A percentile compares a stretch with the other conserved stretches of the same genome.
Evolutionary conservation across 148 eudicot species (phyloP).

Genomic region (Rhododendron griersonianum): DNA sequence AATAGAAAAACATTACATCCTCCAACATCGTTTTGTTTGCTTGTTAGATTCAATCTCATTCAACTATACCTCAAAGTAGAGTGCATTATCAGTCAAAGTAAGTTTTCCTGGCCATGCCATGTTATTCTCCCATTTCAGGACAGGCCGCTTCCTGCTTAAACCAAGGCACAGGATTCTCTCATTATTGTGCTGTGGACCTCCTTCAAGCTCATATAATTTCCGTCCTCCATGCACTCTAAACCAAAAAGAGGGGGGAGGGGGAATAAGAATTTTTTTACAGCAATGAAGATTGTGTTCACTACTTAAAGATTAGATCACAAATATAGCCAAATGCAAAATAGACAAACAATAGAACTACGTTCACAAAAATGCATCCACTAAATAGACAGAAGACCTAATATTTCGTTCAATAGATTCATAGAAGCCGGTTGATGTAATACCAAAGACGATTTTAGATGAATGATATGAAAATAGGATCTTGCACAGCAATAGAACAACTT

Average conservation of each 20-base stretch:
- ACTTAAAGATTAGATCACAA: constrained; percentile 1
- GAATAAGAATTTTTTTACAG: neutral
- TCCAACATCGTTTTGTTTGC: neutral
- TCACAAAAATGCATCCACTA: neutral
- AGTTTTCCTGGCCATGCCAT: constrained; percentile 93
- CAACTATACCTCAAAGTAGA: constrained; percentile 79
- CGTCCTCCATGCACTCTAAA: constrained; percentile 82
- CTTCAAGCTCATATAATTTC: constrained; percentile 49
- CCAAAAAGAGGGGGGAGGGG: neutral
- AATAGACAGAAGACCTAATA: neutral
- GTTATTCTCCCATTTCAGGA: constrained; percentile 83
- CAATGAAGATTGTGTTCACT: neutral
- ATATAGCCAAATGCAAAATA: neutral
- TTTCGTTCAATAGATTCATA: neutral
- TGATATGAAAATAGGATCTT: neutral
- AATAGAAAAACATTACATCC: neutral
- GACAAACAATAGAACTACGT: neutral
- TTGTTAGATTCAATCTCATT: neutral
- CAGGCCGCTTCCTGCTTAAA: constrained; percentile 75
- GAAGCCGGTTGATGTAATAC: neutral
- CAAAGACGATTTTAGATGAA: neutral
- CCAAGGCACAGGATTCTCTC: constrained; percentile 74
- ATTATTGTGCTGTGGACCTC: constrained; percentile 29
- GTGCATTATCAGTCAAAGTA: constrained; percentile 79
- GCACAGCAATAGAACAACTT: neutral